Conservation (phyloP, 176 grass and related monocot species). For the Lolium perenne region DNA sequence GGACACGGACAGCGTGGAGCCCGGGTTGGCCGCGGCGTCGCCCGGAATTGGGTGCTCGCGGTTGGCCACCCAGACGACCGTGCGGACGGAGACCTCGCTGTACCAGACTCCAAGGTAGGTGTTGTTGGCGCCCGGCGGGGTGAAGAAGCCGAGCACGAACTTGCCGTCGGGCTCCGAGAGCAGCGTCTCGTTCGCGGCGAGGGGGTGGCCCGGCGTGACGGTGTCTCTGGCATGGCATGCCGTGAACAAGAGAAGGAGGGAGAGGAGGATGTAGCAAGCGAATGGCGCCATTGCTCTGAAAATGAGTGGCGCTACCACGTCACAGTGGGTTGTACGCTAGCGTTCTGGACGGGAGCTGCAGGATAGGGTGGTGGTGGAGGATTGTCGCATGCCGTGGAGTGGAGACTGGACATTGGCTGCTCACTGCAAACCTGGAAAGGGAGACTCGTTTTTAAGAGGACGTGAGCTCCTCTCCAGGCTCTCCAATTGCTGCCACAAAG, state of each 20-base stretch:
- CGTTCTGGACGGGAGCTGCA: slow-evolving; percentile 17
- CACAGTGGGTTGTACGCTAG: slow-evolving; percentile 12
- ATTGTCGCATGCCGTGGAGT: slow-evolving; percentile 23
- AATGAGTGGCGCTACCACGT: background rate
- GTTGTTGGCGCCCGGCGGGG: slow-evolving; percentile 50
- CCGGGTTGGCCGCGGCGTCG: slow-evolving; percentile 37
- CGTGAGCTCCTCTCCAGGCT: background rate
- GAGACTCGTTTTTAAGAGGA: background rate
- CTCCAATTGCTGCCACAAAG: background rate
- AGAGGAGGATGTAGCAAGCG: background rate
- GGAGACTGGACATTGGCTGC: background rate
- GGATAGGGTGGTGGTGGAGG: slow-evolving; percentile 2
- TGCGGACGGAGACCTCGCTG: slow-evolving; percentile 57
- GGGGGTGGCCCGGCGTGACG: slow-evolving; percentile 46
- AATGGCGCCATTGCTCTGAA: slow-evolving; percentile 32
- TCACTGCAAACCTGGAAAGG: background rate
- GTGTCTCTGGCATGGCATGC: slow-evolving; percentile 44
- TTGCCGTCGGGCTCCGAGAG: slow-evolving; percentile 45
- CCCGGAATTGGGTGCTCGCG: slow-evolving; percentile 55
- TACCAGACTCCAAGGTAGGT: slow-evolving; percentile 68
- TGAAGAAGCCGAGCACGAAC: slow-evolving; percentile 73
- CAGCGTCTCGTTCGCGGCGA: slow-evolving; percentile 50
- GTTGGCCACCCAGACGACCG: slow-evolving; percentile 70
- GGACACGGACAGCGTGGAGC: slow-evolving; percentile 55
- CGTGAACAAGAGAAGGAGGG: background rate